Conservation (phyloP, 371 early-diverging fungal genomes). For the Rhizomucor pusillus region DNA sequence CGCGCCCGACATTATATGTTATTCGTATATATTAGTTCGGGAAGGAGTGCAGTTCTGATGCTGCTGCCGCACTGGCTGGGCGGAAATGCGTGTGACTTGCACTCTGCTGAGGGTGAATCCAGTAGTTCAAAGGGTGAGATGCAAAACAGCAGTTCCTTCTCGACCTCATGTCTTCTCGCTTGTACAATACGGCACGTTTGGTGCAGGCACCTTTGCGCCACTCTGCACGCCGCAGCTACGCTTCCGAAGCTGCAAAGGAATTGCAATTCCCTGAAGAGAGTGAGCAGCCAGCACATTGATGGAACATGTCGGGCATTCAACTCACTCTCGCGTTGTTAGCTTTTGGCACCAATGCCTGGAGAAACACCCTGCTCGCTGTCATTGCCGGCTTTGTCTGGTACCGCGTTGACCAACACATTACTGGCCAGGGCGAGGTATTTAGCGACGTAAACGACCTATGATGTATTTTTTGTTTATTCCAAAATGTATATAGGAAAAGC, state of each 20-base stretch:
- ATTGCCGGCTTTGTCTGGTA: slow-evolving; percentile 43
- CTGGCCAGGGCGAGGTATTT: slow-evolving; percentile 23
- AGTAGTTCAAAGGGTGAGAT: not conserved
- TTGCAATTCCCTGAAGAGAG: slow-evolving; percentile 24
- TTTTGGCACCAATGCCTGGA: slow-evolving; percentile 38
- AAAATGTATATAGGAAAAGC: slow-evolving; percentile 30
- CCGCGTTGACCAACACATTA: slow-evolving; percentile 27
- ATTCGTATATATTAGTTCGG: not conserved
- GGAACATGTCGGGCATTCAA: not conserved
- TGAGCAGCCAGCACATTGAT: slow-evolving; percentile 11
- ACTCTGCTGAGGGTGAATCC: not conserved
- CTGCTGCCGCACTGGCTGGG: too few species aligned
- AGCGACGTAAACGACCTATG: not conserved
- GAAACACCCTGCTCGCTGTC: slow-evolving; percentile 36
- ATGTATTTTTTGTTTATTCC: not conserved
- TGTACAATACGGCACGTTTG: slow-evolving; percentile 14
- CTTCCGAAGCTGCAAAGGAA: slow-evolving; percentile 19
- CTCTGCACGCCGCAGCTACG: slow-evolving; percentile 15
- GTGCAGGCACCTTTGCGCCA: slow-evolving; percentile 14
- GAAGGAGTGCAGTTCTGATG: not conserved
- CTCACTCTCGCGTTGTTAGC: slow-evolving; percentile 20
- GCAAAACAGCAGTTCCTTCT: not conserved
- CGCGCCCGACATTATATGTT: slow-evolving; percentile 4
- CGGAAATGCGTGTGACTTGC: not conserved
- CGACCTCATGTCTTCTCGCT: slow-evolving; percentile 13